Evolutionary conservation across 257 asterid species (phyloP).

Genomic region (Perilla frutescens): DNA sequence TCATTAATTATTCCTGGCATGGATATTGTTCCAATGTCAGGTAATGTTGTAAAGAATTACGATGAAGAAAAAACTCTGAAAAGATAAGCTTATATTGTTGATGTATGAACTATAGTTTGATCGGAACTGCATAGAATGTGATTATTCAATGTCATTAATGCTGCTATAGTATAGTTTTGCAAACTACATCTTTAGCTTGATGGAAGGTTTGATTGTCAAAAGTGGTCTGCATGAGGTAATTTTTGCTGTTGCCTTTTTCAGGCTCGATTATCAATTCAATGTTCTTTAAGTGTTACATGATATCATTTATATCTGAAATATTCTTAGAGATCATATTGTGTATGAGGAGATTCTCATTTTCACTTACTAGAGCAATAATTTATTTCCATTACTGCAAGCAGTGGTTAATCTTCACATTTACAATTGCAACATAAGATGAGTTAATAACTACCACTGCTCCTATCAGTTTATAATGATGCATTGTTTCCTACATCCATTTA

Average conservation of each 20-base stretch:
- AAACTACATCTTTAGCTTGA: slow-evolving; percentile 3
- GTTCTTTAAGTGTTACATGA: background rate
- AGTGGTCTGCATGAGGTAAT: slow-evolving; percentile 3
- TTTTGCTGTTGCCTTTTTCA: background rate
- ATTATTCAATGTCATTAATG: background rate
- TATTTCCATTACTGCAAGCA: slow-evolving; percentile 19
- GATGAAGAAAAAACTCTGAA: background rate
- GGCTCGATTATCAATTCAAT: slow-evolving; percentile 21
- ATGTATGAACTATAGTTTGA: slow-evolving; percentile 12
- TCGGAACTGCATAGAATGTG: background rate
- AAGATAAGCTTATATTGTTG: background rate
- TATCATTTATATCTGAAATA: background rate
- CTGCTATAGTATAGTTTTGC: slow-evolving; percentile 2
- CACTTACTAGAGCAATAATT: background rate
- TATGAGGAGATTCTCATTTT: slow-evolving; percentile 8
- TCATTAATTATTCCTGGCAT: background rate
- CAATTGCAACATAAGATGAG: slow-evolving; percentile 1
- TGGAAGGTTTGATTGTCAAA: slow-evolving; percentile 11
- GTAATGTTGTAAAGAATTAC: background rate
- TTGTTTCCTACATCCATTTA: slow-evolving; percentile 5
- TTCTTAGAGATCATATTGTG: slow-evolving; percentile 25
- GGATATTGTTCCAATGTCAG: background rate
- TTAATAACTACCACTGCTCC: background rate
- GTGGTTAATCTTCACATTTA: slow-evolving; percentile 2
- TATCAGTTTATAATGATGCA: background rate